A percentile compares a stretch with the other conserved stretches of the same genome.
Evolutionary conservation across 495 filamentous ascomycete genomes (phyloP).

Genomic region (Physcia stellaris): DNA sequence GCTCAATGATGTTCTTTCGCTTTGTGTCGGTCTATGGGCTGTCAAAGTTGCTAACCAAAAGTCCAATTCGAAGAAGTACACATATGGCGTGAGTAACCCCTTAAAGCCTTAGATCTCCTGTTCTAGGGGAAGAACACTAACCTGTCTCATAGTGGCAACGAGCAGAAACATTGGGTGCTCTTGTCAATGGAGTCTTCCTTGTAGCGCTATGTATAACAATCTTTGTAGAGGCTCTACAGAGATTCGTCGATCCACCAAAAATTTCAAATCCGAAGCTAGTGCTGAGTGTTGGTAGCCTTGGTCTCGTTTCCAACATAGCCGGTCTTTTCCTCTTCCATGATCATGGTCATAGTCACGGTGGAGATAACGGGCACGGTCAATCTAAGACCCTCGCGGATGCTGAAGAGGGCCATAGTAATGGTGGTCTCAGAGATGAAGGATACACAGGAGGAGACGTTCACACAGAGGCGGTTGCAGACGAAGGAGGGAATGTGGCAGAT

Average conservation of each 20-base stretch:
- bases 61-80: constrained; percentile 73
- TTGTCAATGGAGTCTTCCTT: constrained; percentile 93
- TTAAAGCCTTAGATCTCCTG: constrained; percentile 6
- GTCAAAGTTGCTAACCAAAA: constrained; percentile 71
- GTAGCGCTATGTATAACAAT: constrained; percentile 92
- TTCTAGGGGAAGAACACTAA: constrained; percentile 15
- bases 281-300: constrained; percentile 72
- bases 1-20: constrained; percentile 92
- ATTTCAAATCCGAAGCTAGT: constrained; percentile 75
- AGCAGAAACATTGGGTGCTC: constrained; percentile 90
- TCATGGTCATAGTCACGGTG: constrained; percentile 74
- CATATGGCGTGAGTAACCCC: constrained; percentile 57
- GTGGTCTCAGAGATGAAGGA: too few relatives aligned
- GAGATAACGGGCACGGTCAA: constrained; percentile 37
- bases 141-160: constrained; percentile 65
- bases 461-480: constrained; percentile 24
- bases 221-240: constrained; percentile 81
- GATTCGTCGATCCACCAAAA: constrained; percentile 76
- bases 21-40: constrained; percentile 88
- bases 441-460: constrained; percentile 2
- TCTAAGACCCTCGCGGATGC: constrained; percentile 26
- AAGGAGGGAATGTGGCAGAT: constrained; percentile 33
- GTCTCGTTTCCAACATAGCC: constrained; percentile 79
- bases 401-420: constrained; percentile 33
- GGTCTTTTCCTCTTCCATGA: constrained; percentile 85